phyloP scores from a whole-genome alignment of 108 stramenopile genomes.

The Poteriospumella lacustris region DNA sequence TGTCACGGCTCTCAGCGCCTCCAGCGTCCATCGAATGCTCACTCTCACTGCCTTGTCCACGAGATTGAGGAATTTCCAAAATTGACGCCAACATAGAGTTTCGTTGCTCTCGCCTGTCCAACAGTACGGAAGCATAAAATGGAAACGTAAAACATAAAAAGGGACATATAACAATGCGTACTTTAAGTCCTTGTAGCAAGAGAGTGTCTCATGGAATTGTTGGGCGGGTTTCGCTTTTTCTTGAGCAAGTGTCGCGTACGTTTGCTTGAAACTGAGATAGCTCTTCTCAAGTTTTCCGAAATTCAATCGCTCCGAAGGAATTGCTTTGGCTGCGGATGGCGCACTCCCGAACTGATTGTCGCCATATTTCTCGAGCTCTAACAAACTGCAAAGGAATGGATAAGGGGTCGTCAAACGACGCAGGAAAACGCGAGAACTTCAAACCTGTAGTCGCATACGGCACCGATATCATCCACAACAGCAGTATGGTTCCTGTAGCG shows the following conservation, averaged over 20 bases:
- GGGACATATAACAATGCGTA: not conserved
- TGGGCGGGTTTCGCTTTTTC: not conserved
- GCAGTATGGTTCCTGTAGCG: slow-evolving; percentile 54
- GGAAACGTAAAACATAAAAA: not conserved
- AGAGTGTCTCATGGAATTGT: not conserved
- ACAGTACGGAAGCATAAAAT: not conserved
- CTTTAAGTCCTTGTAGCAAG: not conserved
- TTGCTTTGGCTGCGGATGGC: not conserved
- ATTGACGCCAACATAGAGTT: too few relatives aligned
- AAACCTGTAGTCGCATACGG: slow-evolving; percentile 78
- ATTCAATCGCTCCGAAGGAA: not conserved
- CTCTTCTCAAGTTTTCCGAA: slow-evolving; percentile 22
- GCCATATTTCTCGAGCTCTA: not conserved
- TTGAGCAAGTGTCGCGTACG: not conserved
- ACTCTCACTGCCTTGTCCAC: too few relatives aligned
- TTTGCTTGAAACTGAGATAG: not conserved
- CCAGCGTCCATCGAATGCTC: too few relatives aligned
- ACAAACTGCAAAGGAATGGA: not conserved
- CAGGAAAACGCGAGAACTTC: not conserved
- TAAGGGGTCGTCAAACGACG: not conserved
- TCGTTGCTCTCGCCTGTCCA: not conserved
- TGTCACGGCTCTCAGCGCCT: too few relatives aligned
- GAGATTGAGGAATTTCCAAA: too few relatives aligned
- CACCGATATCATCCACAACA: slow-evolving; percentile 73
- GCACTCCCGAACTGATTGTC: not conserved